Evolutionary conservation across 225 moss, liverwort and hornwort genomes (phyloP).

Genomic region (Polytrichum commune): DNA sequence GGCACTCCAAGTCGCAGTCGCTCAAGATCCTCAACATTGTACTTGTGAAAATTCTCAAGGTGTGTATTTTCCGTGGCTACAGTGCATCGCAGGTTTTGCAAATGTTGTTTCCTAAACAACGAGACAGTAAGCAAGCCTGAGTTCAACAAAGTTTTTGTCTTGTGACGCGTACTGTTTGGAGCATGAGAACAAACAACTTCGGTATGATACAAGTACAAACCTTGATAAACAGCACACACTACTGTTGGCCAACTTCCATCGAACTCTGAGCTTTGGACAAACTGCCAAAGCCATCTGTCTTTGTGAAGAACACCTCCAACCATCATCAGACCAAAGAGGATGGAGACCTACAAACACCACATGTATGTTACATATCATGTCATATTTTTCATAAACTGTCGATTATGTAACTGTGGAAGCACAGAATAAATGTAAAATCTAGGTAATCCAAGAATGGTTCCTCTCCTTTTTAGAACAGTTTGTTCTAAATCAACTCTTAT

Average conservation of each 20-base stretch:
- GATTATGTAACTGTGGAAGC: too few relatives aligned
- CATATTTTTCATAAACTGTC: too few relatives aligned
- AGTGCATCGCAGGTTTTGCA: neutral
- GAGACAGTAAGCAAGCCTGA: neutral
- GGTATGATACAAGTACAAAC: neutral
- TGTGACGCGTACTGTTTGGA: too few relatives aligned
- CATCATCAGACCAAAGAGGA: too few relatives aligned
- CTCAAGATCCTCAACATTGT: neutral
- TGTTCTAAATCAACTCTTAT: too few relatives aligned
- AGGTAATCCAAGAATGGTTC: too few relatives aligned
- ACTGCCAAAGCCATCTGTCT: neutral
- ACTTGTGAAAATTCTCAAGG: neutral
- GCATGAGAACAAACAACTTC: neutral
- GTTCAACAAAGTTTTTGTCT: neutral
- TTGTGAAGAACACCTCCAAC: too few relatives aligned
- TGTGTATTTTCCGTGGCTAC: neutral
- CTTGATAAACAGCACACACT: constrained; percentile 9
- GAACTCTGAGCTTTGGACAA: neutral
- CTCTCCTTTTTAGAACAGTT: too few relatives aligned
- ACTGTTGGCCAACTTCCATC: constrained; percentile 10
- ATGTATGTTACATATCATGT: too few relatives aligned
- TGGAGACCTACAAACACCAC: too few relatives aligned
- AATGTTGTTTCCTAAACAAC: constrained; percentile 2
- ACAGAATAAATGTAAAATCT: too few relatives aligned
- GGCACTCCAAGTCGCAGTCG: neutral